Evolutionary conservation across 2,329 filamentous ascomycete species (phyloP).

Genomic region (Penicillium janthinellum): DNA sequence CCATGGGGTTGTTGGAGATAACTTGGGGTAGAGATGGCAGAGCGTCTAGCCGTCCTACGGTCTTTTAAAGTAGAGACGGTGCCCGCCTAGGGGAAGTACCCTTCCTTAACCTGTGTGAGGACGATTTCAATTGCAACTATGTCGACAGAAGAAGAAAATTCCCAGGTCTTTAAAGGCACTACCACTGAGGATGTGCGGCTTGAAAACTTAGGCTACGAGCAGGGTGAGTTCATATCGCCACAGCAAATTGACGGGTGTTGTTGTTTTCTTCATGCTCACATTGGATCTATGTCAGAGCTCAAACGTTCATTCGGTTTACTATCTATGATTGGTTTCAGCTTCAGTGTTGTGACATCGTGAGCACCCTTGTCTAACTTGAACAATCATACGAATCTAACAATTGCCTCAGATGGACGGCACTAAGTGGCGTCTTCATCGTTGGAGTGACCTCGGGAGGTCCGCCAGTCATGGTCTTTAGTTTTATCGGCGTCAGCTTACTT

Average conservation of each 20-base stretch:
- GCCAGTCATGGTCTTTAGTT: constrained; percentile 62
- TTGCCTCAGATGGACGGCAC: constrained; percentile 53
- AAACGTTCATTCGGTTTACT: constrained; percentile 58
- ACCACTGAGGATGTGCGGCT: constrained; percentile 39
- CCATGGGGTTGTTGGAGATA: constrained; percentile 12
- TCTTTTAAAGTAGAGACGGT: constrained; percentile 6
- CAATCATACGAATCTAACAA: constrained; percentile 3
- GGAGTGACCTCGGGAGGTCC: constrained; percentile 59
- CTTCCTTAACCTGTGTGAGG: background rate
- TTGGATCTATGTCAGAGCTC: constrained; percentile 46
- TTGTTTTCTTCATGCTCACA: background rate
- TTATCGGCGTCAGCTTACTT: constrained; percentile 55
- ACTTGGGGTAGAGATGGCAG: constrained; percentile 9
- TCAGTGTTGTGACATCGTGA: constrained; percentile 59
- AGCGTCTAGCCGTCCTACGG: background rate
- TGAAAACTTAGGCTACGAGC: constrained; percentile 44
- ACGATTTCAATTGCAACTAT: constrained; percentile 11
- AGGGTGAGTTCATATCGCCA: constrained; percentile 29
- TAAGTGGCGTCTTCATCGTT: constrained; percentile 59
- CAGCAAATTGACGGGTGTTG: background rate
- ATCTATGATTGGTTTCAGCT: constrained; percentile 62
- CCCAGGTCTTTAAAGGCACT: constrained; percentile 24
- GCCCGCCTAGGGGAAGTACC: background rate
- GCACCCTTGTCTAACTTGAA: constrained; percentile 7
- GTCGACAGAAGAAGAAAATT: constrained; percentile 30